A percentile compares a stretch with the other conserved stretches of the same genome.
Conservation (phyloP, 257 asterid species). For the Phtheirospermum japonicum region DNA sequence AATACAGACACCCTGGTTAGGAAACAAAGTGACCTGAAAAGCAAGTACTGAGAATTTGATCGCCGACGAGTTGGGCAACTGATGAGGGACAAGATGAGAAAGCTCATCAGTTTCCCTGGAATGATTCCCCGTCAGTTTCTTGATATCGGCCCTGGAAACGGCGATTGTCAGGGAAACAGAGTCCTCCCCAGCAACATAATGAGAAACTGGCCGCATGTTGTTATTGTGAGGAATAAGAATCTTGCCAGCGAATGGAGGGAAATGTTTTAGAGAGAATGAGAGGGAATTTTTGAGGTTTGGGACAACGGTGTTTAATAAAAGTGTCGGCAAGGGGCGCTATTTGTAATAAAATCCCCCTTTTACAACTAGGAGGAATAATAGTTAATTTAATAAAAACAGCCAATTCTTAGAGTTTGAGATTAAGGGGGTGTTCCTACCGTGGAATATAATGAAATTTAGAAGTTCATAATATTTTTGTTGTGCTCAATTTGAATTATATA, state of each 20-base stretch:
- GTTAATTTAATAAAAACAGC: too few species aligned
- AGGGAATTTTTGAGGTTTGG: conserved; percentile 9
- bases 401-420: too few species aligned
- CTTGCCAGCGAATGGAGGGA: conserved; percentile 7
- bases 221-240: not conserved
- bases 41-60: not conserved
- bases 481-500: too few species aligned
- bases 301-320: too few species aligned
- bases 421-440: too few species aligned
- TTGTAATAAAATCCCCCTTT: too few species aligned
- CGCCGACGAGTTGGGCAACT: not conserved
- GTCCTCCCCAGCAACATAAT: conserved; percentile 8
- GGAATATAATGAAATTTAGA: too few species aligned
- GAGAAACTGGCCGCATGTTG: conserved; percentile 3
- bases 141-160: not conserved
- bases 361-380: too few species aligned
- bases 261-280: conserved; percentile 18
- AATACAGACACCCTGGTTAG: conserved; percentile 6
- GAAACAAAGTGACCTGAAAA: conserved; percentile 23
- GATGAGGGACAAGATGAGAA: not conserved
- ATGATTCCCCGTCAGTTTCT: not conserved
- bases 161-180: conserved; percentile 7
- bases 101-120: not conserved
- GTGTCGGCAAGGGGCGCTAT: too few species aligned
- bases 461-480: too few species aligned